phyloP scores from a whole-genome alignment of 208 protist species.

The Porcisia hertigi region DNA sequence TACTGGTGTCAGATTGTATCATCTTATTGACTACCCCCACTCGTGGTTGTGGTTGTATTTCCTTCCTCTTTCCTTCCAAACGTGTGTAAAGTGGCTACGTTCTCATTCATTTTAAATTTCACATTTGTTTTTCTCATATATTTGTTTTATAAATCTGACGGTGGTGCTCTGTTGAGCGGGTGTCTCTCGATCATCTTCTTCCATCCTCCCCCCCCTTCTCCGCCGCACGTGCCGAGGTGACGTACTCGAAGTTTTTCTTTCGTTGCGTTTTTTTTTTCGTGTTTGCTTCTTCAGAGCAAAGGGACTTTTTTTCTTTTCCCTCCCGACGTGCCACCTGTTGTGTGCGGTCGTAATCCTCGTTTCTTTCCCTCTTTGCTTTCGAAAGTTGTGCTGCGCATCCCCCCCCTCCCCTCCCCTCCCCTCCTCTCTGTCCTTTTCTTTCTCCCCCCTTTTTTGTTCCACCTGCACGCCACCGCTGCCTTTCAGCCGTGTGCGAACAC shows the following conservation, averaged over 20 bases:
- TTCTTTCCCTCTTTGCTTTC: no score
- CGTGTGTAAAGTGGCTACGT: neutral
- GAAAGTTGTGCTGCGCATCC: no score
- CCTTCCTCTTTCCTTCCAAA: neutral
- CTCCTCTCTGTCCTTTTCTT: no score
- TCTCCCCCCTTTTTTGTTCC: no score
- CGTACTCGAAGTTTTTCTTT: neutral
- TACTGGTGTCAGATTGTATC: neutral
- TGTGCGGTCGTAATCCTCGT: no score
- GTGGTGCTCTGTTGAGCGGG: neutral
- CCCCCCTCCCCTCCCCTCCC: no score
- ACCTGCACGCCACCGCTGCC: no score
- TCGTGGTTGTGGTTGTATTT: no score
- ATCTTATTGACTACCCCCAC: neutral
- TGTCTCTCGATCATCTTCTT: neutral
- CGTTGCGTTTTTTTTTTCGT: neutral
- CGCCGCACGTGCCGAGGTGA: neutral
- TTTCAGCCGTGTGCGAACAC: no score
- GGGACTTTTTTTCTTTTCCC: slow-evolving; percentile 4
- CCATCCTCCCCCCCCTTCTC: neutral
- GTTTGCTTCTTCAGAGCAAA: neutral
- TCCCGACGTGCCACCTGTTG: no score
- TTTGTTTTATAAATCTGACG: neutral
- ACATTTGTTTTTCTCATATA: no score
- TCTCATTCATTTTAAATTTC: neutral